Base-by-base conservation (phyloP, 305 asterid species). In the Lippia alba region DNA sequence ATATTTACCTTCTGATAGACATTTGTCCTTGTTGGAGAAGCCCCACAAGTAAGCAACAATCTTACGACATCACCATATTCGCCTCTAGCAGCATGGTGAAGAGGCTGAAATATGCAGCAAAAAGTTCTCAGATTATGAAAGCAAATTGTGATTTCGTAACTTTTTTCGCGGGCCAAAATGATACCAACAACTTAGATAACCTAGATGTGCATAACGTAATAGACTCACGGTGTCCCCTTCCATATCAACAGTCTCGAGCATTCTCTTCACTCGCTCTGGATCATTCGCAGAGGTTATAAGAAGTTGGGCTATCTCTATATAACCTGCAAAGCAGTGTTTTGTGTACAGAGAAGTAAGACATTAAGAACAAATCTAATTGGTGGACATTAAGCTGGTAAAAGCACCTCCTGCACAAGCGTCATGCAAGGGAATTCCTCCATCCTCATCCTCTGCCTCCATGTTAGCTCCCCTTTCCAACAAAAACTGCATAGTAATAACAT, bases 371-470 rank as follows among this genome's bases (percentile, higher is more conserved):
- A 64, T 6, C 61, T 8, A 6, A 41, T 8, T 49, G 41, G 18
- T 15, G 24, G 20, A 41, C 36, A 34, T 48, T 32, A 49, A 68
- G 61, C 18, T 20, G 14, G 64, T 15, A 69, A 54, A 53, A 51
- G 10, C 46, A 91, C 97, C 98, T 81, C 99, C 99, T 24, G 99
- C 99, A 83, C 96, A 89, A 61, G 99, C 97, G 82, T 94, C 97
- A 71, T 94, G 99, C 88, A 94, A 81, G 2, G 99, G 98, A 66
- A 92, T 83, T 62, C 90, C 99, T 34, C 96, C 96, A 71, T 92
- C 97, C 67, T 89, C 99, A 51, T 94, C 99, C 83, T 85, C 90
- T 1, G 87, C 87, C 77, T 87, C 97, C 82, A 94, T 41, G 68
- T 81, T 81, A 63, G 99, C 96, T 70, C 98, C 97, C 57, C 90